Conservation (phyloP, 2,329 filamentous ascomycete species). For the Fusarium illudens region DNA sequence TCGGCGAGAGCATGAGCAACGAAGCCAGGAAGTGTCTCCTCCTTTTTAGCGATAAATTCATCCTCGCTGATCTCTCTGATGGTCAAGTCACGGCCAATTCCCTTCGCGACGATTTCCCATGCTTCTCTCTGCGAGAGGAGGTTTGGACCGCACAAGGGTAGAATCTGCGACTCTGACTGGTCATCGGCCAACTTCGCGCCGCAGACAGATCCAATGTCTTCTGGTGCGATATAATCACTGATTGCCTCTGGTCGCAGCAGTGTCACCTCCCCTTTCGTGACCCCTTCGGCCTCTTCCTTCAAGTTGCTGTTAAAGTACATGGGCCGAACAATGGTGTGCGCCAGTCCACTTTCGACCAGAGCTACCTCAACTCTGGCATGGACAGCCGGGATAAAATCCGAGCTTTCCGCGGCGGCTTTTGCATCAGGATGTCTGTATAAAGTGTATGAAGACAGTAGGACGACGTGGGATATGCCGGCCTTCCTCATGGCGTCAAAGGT, state of each 20-base stretch:
- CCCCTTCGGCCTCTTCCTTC: not conserved
- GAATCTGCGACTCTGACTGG: not conserved
- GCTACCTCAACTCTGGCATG: constrained; percentile 19
- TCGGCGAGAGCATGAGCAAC: not conserved
- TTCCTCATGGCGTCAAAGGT: constrained; percentile 13
- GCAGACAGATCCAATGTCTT: constrained; percentile 10
- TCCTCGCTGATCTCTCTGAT: constrained; percentile 4
- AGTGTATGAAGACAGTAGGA: constrained; percentile 2
- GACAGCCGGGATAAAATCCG: not conserved
- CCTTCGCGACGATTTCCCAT: constrained; percentile 1
- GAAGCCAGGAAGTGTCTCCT: not conserved
- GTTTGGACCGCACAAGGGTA: constrained; percentile 12
- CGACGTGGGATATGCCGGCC: constrained; percentile 10
- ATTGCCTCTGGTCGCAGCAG: not conserved
- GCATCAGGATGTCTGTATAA: constrained; percentile 1
- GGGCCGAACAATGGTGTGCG: not conserved
- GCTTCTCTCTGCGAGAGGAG: not conserved
- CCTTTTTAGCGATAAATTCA: not conserved
- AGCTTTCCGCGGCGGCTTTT: not conserved
- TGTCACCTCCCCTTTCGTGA: not conserved
- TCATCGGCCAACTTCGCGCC: not conserved
- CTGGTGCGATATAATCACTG: constrained; percentile 20
- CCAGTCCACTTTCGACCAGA: not conserved
- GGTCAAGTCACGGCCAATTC: not conserved
- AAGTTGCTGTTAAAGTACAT: constrained; percentile 20